A percentile compares a stretch with the other conserved stretches of the same genome.
phyloP scores from a whole-genome alignment of 768 basidiomycete species.

The Kwoniella dejecticola region DNA sequence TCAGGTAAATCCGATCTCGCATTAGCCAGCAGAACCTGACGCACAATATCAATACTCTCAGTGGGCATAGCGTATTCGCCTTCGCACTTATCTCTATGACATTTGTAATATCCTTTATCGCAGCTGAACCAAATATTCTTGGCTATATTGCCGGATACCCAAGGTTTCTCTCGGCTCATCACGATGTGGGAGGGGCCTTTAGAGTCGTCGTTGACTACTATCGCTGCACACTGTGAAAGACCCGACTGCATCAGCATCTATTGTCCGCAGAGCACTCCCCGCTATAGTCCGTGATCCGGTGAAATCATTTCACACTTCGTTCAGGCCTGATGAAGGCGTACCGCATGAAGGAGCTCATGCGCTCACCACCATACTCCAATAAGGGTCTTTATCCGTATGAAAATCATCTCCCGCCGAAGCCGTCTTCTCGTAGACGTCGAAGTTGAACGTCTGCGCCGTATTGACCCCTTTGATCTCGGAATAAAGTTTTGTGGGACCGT shows the following conservation, averaged over 20 bases:
- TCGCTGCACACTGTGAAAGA: neutral
- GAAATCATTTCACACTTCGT: too few species aligned
- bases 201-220: too few species aligned
- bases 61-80: slow-evolving; percentile 3
- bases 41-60: too few species aligned
- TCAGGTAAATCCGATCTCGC: too few species aligned
- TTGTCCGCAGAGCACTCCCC: neutral
- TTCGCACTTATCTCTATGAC: slow-evolving; percentile 4
- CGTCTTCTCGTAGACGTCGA: neutral
- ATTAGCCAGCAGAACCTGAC: too few species aligned
- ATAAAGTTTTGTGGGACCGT: neutral
- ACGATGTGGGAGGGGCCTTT: neutral
- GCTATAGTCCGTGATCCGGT: neutral
- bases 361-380: neutral
- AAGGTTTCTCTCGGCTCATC: neutral
- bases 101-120: neutral
- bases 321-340: too few species aligned
- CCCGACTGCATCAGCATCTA: neutral
- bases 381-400: slow-evolving; percentile 1
- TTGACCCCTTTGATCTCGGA: neutral
- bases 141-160: neutral
- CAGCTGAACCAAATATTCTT: neutral
- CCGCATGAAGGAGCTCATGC: neutral
- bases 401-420: neutral
- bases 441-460: neutral